Evolutionary conservation across 2,329 filamentous ascomycete species (phyloP), one percentile per base, ranked within the genome.

Genomic region (Zopfia rhizophila): DNA sequence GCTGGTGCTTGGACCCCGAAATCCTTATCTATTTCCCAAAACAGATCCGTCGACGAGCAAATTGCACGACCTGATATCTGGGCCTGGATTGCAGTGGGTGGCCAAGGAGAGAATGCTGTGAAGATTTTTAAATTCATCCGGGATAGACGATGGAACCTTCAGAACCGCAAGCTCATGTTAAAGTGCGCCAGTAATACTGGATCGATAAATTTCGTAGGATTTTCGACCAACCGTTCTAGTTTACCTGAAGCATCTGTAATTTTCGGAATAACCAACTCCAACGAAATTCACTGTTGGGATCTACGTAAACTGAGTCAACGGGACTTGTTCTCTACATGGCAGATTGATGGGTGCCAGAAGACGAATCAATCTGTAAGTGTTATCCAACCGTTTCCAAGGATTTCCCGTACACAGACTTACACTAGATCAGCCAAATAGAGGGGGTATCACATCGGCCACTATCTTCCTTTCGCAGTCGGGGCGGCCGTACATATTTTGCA

Each of bases 31-130:
- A 51, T 61, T 10, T 37, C 44, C 18, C 57, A 60, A 45, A 31
- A 24, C 29, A 35, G 38, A n/a, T 31, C 38, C 12, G 38, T 46
- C 4, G 42, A 37, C 23, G n/a, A n/a, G n/a, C n/a, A n/a, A n/a
- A n/a, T n/a, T n/a, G 16, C 28, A 5, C 29, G 21, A 12, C 23
- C 25, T 14, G 49, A 28, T 7, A 43, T 49, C n/a, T 39, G 25
- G 12, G 57, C 55, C 5, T 56, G 45, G 25, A 45, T 62, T 24
- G 55, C 51, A 2, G 53, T 62, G 3, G 59, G 59, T 2, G 57
- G 59, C 10, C 48, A 59, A 39, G 55, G 59, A 13, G 24, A 46
- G n/a, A 58, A 51, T 14, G 56, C 51, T 5, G 53, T 60, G 17
- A 62, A 55, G 31, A 16, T 62, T 5, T 62, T 47, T 38, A 41